Base-by-base conservation (phyloP, 305 asterid genomes). In the Solanum hybrid region DNA sequence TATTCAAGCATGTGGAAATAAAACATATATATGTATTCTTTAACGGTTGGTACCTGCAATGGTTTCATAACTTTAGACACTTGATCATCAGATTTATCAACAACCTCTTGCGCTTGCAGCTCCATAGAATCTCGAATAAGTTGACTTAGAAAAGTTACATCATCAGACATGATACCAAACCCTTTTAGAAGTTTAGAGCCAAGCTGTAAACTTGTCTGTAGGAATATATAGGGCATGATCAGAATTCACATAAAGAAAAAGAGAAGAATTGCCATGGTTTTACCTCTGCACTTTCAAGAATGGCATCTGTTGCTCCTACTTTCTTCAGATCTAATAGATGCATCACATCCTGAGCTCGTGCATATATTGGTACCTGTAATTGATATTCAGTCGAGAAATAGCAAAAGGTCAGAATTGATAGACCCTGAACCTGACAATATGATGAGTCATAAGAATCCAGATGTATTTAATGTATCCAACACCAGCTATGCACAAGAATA, bases 261-360 rank as follows among this genome's bases (percentile, higher is more conserved):
- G 86, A 12, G n/a, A 88, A 60, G 81, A 77, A 84, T 89, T 35
- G 73, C 81, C 32, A 37, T 72, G 71, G 60, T 26, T 75, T 72
- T 93, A 97, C 99, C 99, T 97, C 99, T 76, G 99, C 93, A 91
- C 94, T 95, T 93, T 97, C 99, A 88, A 96, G 98, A 91, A 97
- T 92, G 82, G 98, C 98, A 91, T 97, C 99, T 72, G 98, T 97
- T 82, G 98, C 99, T 17, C 99, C 99, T 4, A 95, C 96, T 93
- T 96, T 96, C 95, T 96, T 97, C 92, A 97, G 93, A 80, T 96
- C 97, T 88, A 97, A 88, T 91, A 97, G 91, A 91, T 97, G 99
- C 90, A 85, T 91, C 96, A 96, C 94, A 93, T 97, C 99, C 92
- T 94, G 95, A 75, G 99, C 99, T 87, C 98, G 96, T 77, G 98